Evolutionary conservation across 2,329 filamentous ascomycete genomes (phyloP).

Genomic region (Apiospora phragmitis): DNA sequence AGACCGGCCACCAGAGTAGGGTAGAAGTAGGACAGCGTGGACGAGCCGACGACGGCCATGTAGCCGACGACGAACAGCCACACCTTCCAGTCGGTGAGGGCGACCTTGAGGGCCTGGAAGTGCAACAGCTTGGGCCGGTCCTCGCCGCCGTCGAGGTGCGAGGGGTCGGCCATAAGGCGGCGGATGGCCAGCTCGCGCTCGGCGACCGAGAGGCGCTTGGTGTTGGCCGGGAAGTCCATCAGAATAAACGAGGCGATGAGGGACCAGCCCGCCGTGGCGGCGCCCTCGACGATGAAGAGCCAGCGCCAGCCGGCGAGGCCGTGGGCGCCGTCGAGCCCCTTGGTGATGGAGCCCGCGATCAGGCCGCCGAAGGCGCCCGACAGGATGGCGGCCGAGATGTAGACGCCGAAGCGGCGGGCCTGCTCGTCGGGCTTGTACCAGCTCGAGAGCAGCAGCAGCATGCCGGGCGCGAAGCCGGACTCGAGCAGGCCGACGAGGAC

Average conservation of each 20-base stretch:
- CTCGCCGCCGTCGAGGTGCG: constrained; percentile 59
- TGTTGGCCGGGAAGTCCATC: constrained; percentile 63
- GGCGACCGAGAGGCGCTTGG: constrained; percentile 21
- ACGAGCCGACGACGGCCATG: constrained; percentile 42
- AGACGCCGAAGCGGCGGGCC: constrained; percentile 52
- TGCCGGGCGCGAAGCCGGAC: constrained; percentile 59
- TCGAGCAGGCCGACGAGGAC: constrained; percentile 49
- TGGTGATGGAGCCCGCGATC: constrained; percentile 58
- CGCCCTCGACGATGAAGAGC: constrained; percentile 64
- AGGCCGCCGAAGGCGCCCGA: constrained; percentile 67
- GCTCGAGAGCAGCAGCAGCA: constrained; percentile 62
- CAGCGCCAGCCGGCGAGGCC: constrained; percentile 49
- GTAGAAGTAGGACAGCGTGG: constrained; percentile 55
- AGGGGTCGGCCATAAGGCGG: constrained; percentile 47
- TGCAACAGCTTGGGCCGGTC: constrained; percentile 56
- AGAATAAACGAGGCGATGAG: constrained; percentile 63
- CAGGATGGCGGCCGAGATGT: constrained; percentile 71
- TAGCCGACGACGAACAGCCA: constrained; percentile 43
- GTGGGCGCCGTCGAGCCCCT: constrained; percentile 52
- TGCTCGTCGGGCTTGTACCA: constrained; percentile 56
- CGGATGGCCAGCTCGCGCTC: constrained; percentile 7
- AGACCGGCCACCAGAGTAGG: constrained; percentile 43
- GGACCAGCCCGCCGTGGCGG: constrained; percentile 61
- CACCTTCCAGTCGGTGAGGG: constrained; percentile 39
- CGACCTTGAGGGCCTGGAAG: constrained; percentile 24